A percentile compares a stretch with the other conserved stretches of the same genome.
Evolutionary conservation across 2,329 filamentous ascomycete genomes (phyloP).

Genomic region (Diplodia mutila): DNA sequence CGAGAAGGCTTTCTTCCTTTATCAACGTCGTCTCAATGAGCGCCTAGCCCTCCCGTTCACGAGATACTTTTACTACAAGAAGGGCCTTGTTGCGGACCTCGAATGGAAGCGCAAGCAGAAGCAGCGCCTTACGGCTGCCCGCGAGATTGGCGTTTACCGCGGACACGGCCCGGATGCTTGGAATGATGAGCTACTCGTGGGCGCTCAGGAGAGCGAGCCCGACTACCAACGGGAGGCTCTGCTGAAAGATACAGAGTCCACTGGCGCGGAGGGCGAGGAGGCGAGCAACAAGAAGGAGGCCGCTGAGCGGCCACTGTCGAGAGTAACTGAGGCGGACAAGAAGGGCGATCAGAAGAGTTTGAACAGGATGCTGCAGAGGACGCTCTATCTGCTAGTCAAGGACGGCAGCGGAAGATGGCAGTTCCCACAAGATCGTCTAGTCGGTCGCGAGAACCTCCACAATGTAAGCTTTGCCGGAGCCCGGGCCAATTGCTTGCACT

Average conservation of each 20-base stretch:
- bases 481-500: not conserved
- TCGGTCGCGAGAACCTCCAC: constrained; percentile 75
- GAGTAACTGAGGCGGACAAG: constrained; percentile 77
- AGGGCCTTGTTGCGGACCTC: constrained; percentile 77
- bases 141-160: constrained; percentile 85
- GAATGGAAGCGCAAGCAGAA: constrained; percentile 89
- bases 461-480: constrained; percentile 62
- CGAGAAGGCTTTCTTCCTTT: constrained; percentile 92
- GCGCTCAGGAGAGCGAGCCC: constrained; percentile 68
- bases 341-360: constrained; percentile 75
- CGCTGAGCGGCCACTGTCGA: constrained; percentile 70
- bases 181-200: constrained; percentile 88
- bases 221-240: constrained; percentile 69
- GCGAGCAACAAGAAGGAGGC: constrained; percentile 61
- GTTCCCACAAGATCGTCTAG: constrained; percentile 75
- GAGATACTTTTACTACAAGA: constrained; percentile 93
- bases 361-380: constrained; percentile 77
- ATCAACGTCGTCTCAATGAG: constrained; percentile 96
- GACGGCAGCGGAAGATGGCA: constrained; percentile 72
- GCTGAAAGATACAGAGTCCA: constrained; percentile 78
- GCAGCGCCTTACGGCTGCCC: constrained; percentile 75
- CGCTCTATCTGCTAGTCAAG: constrained; percentile 86
- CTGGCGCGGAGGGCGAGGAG: constrained; percentile 55
- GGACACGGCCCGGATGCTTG: constrained; percentile 74
- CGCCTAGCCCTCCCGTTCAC: constrained; percentile 85